These are phyloP conservation scores for Agrostemma githago DNA, from an alignment of 148 eudicot species.

Conservation along the genomic window DNA sequence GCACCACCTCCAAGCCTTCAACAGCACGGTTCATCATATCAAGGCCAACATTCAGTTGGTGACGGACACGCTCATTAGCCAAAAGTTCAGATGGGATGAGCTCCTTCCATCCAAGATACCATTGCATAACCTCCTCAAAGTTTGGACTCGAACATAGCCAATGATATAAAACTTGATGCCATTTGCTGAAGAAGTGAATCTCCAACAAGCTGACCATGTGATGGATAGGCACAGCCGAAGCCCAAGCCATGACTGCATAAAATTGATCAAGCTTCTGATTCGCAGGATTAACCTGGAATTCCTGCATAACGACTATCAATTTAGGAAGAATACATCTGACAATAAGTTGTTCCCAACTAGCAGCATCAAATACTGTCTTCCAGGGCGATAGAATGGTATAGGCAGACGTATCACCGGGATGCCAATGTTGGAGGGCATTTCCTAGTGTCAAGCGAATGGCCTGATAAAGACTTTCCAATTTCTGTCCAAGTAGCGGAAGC, in stretches of 20 bases:
- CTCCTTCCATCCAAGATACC: constrained; percentile 34
- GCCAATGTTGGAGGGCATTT: constrained; percentile 78
- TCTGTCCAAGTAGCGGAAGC: constrained; percentile 75
- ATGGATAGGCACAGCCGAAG: constrained; percentile 55
- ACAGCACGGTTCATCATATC: constrained; percentile 33
- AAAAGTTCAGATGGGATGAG: constrained; percentile 26
- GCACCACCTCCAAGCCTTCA: constrained; percentile 30
- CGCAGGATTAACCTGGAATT: constrained; percentile 72
- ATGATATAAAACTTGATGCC: constrained; percentile 70
- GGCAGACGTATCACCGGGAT: constrained; percentile 81
- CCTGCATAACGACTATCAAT: constrained; percentile 55
- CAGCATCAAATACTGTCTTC: constrained; percentile 76
- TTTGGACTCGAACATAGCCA: constrained; percentile 71
- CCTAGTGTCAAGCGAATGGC: constrained; percentile 61
- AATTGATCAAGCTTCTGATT: constrained; percentile 69
- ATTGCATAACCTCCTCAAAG: constrained; percentile 58
- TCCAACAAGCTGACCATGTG: constrained; percentile 77
- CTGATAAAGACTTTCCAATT: constrained; percentile 53
- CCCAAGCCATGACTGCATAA: constrained; percentile 69
- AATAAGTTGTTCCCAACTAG: constrained; percentile 84
- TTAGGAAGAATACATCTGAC: constrained; percentile 70
- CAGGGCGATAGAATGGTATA: constrained; percentile 64
- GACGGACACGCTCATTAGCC: constrained; percentile 30
- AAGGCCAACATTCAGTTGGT: constrained; percentile 24
- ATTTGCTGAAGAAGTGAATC: constrained; percentile 69